Base-by-base conservation (phyloP, 352 stramenopile genomes). In the Blastocystis sp. region DNA sequence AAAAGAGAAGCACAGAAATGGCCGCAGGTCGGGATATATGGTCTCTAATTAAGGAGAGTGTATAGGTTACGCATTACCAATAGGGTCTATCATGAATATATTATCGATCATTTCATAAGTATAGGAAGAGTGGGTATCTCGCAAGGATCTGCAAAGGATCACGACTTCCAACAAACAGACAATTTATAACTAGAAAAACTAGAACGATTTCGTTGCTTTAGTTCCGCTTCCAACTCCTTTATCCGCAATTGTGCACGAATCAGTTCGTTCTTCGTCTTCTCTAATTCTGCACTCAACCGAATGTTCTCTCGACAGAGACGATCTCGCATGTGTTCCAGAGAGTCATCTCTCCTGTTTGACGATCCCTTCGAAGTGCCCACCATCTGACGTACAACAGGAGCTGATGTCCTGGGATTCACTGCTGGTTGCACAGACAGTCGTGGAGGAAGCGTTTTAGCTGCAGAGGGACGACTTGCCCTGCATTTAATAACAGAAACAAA, bases 1-100 rank as follows among this genome's bases (percentile, higher is more conserved):
- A 66, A 84, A 11, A 64, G 73, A 64, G 73, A 68, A 84, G 23
- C n/a, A 34, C 18, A 47, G n/a, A 59, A 59, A 59, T 59, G 11
- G 50, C 50, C 50, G 20, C 20, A 59, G 13, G 13, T n/a, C 2
- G 13, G 3, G 50, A 3, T 59, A 59, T 59, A 59, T 59, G 20
- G 13, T n/a, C 50, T n/a, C 50, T 59, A 59, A 59, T n/a, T 59
- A n/a, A 2, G 20, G 50, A n/a, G 50, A 59, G 50, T n/a, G 13
- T 59, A 2, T n/a, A 59, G 11, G 20, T n/a, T 59, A 59, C 20
- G 1, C 50, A 20, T 1, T 1, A 13, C 8, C 2, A 47, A 73
- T 73, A 34, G 11, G 62, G 62, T 20, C n/a, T 7, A 45, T 73
- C 7, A 20, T 8, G 7, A 9, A 41, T 45, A 47, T 73, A 45